phyloP scores from a whole-genome alignment of 2,329 filamentous ascomycete genomes.

The Sordariomycetes sp. region DNA sequence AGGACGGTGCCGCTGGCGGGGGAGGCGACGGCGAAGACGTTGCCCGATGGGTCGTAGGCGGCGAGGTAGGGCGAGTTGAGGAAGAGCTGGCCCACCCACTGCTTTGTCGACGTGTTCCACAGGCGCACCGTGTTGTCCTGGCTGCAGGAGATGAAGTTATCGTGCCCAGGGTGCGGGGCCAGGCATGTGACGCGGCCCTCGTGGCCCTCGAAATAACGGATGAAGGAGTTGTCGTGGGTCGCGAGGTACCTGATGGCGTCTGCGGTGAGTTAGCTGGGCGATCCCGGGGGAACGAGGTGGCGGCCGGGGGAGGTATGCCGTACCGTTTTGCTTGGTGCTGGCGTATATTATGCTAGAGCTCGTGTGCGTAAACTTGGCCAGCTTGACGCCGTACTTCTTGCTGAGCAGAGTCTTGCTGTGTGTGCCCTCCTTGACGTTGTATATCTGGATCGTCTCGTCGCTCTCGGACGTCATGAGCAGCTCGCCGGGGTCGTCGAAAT shows the following conservation, averaged over 20 bases:
- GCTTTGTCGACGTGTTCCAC: slow-evolving; percentile 76
- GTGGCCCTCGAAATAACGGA: slow-evolving; percentile 92
- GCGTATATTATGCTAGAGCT: slow-evolving; percentile 87
- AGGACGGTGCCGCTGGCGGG: slow-evolving; percentile 67
- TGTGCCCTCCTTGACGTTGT: slow-evolving; percentile 82
- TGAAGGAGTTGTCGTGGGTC: slow-evolving; percentile 91
- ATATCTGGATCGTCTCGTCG: slow-evolving; percentile 92
- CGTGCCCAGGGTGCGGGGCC: slow-evolving; percentile 69
- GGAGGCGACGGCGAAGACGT: slow-evolving; percentile 80
- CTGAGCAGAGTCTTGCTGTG: slow-evolving; percentile 81
- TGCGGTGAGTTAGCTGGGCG: slow-evolving; percentile 13
- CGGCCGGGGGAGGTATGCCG: slow-evolving; percentile 9
- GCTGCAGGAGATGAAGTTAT: slow-evolving; percentile 85
- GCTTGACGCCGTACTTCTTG: slow-evolving; percentile 93
- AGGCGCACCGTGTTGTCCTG: slow-evolving; percentile 83
- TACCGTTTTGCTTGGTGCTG: slow-evolving; percentile 86
- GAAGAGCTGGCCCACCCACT: slow-evolving; percentile 67
- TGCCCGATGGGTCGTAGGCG: slow-evolving; percentile 84
- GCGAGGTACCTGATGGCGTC: slow-evolving; percentile 78
- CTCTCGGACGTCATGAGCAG: slow-evolving; percentile 82
- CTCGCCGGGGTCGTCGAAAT: slow-evolving; percentile 93
- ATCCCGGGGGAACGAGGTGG: not conserved
- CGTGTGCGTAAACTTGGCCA: slow-evolving; percentile 89
- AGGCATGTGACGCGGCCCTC: slow-evolving; percentile 73
- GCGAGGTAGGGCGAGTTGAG: slow-evolving; percentile 71